phyloP scores from a whole-genome alignment of 305 asterid genomes.

The Ajuga reptans region DNA sequence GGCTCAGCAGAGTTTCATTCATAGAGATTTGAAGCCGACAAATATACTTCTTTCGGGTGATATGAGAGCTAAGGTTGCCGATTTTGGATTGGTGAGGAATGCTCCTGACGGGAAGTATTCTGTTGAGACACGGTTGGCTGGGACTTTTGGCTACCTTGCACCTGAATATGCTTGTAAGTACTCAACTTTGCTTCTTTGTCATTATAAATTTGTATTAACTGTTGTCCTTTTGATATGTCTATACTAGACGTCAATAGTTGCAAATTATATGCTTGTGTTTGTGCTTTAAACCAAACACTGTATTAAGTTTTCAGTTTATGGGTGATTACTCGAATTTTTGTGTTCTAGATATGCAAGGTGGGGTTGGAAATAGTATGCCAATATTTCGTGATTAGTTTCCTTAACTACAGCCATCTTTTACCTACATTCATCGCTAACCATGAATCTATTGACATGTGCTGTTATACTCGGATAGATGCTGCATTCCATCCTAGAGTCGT shows the following conservation, averaged over 20 bases:
- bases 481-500: neutral
- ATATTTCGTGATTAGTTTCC: no score
- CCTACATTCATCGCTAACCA: no score
- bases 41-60: conserved; percentile 90
- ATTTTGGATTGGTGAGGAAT: conserved; percentile 80
- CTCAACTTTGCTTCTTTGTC: neutral
- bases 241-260: neutral
- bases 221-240: neutral
- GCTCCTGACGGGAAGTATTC: conserved; percentile 92
- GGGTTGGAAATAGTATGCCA: no score
- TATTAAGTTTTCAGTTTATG: neutral
- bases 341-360: neutral
- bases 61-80: conserved; percentile 97
- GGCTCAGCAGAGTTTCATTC: conserved; percentile 90
- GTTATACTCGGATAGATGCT: neutral
- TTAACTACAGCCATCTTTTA: no score
- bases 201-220: neutral
- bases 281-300: neutral
- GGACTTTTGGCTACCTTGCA: conserved; percentile 90
- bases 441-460: neutral
- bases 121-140: conserved; percentile 86
- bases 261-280: neutral
- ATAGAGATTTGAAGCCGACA: conserved; percentile 78
- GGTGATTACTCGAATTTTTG: neutral
- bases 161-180: conserved; percentile 86